phyloP scores from a whole-genome alignment of 2,329 filamentous ascomycete species.

The Aureobasidium vineae region DNA sequence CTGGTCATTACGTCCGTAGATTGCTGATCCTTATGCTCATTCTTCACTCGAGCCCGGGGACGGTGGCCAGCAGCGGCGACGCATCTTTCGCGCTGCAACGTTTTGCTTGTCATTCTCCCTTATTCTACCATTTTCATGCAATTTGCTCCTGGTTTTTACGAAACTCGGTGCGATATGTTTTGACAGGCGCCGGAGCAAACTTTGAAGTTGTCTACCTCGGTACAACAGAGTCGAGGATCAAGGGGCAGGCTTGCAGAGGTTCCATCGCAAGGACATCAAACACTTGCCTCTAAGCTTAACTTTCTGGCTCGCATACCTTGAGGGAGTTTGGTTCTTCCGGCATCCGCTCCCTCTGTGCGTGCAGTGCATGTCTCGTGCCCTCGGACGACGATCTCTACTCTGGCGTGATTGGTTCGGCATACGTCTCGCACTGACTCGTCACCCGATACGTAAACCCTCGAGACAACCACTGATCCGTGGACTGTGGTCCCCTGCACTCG shows the following conservation, averaged over 20 bases:
- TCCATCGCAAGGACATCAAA: constrained; percentile 9
- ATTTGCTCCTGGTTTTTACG: neutral
- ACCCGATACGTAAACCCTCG: constrained; percentile 14
- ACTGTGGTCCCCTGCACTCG: neutral
- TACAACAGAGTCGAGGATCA: constrained; percentile 4
- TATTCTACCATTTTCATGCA: neutral
- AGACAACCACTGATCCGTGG: constrained; percentile 22
- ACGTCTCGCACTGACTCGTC: constrained; percentile 16
- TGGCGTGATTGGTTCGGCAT: constrained; percentile 22
- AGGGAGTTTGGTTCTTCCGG: neutral
- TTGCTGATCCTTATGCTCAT: neutral
- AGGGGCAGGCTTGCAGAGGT: constrained; percentile 6
- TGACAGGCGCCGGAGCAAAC: constrained; percentile 20
- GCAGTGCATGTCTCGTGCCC: constrained; percentile 5
- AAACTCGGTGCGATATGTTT: neutral
- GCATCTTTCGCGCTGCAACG: neutral
- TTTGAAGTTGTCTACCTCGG: constrained; percentile 10
- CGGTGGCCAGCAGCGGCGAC: neutral
- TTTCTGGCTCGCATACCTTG: neutral
- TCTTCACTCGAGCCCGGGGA: neutral
- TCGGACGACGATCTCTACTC: neutral
- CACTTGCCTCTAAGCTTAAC: constrained; percentile 17
- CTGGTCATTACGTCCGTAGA: constrained; percentile 10
- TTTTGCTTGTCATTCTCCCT: constrained; percentile 9
- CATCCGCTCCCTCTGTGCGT: neutral